Evolutionary conservation across 1,139 yeast genomes (phyloP), one percentile per base, ranked within the genome.

Genomic region (Pichia sp.): DNA sequence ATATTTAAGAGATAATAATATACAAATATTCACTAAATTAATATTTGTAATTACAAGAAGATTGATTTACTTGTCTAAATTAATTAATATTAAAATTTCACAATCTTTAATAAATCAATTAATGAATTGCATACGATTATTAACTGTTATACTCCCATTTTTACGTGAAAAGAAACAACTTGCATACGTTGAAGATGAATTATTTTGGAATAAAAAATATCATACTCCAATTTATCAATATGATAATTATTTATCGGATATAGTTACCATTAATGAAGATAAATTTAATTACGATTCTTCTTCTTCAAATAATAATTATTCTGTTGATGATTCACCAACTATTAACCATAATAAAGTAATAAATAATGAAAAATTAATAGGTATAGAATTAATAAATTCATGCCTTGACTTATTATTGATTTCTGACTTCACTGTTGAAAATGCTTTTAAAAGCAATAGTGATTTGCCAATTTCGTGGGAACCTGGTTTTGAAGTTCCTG

Each of bases 101-200:
- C 34, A 31, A 22, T 54, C 39, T 50, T 60, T 48, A 34, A 40
- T 22, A 29, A 35, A 49, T 6, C 48, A 59, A 30, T 49, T 76
- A 16, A 63, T 85, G 37, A 83, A 81, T 51, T 80, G 89, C 55
- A 58, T 82, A 12, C 71, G 96, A 31, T 63, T 84, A 8, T 62
- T 90, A 39, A 78, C 89, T 1, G 74, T 80, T 46, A 46, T 86
- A 3, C 52, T 86, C 20, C 97, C 97, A 0, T 74, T 78, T 47
- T 57, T 84, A 11, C 85, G 75, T 56, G 96, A 81, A 57, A 56
- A 66, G 25, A 65, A 66, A 1, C 68, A 65, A 22, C 65, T 70
- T 46, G 54, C 52, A 2, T 54, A 54, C 6, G 64, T 67, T 51
- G 69, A 67, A 46, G 57, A 62, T 33, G 57, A 61, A 28, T 52